phyloP scores from a whole-genome alignment of 2,329 filamentous ascomycete species.

The Drechslerella coelobrocha region DNA sequence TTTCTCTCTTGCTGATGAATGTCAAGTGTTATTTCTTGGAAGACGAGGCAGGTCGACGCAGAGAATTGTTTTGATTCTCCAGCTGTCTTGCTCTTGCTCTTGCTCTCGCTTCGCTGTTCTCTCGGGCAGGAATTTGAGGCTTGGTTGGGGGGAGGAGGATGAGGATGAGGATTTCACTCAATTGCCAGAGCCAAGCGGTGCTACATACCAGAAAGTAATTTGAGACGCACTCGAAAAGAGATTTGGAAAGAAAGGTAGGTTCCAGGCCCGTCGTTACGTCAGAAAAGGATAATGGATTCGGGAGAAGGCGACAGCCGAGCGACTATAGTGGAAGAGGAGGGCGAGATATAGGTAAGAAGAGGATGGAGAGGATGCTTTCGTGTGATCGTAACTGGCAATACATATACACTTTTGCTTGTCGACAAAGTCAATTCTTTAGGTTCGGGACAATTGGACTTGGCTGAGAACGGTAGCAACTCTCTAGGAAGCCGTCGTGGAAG shows the following conservation, averaged over 20 bases:
- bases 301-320: conserved; percentile 3
- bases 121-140: not conserved
- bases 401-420: conserved; percentile 51
- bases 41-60: no score
- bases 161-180: not conserved
- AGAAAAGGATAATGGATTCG: conserved; percentile 11
- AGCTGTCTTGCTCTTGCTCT: not conserved
- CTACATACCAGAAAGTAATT: not conserved
- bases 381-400: conserved; percentile 48
- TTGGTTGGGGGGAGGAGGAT: not conserved
- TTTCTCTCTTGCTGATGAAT: no score
- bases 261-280: conserved; percentile 17
- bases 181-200: conserved; percentile 2
- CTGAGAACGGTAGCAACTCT: conserved; percentile 35
- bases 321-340: conserved; percentile 10
- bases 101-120: no score
- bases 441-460: conserved; percentile 42
- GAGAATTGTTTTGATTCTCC: not conserved
- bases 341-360: conserved; percentile 49
- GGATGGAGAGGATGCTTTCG: conserved; percentile 47
- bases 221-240: not conserved
- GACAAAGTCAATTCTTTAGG: conserved; percentile 33
- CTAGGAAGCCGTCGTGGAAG: not conserved
- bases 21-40: not conserved
- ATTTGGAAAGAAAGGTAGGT: no score